Conservation (phyloP, 441 rosid species). For the Euphorbia celastroides region DNA sequence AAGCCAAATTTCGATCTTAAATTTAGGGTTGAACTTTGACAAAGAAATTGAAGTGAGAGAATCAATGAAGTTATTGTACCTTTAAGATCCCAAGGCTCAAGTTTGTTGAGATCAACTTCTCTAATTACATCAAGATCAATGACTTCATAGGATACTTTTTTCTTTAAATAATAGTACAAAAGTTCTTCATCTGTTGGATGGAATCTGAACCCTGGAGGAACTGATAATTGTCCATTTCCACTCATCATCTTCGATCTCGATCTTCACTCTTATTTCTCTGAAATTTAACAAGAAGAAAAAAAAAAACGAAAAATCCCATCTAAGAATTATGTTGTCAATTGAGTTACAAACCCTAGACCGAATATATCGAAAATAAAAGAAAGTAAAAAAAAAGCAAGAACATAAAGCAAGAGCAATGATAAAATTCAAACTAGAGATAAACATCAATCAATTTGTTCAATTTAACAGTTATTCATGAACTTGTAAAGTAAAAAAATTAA, state of each 20-base stretch:
- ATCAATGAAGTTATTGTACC: slow-evolving; percentile 30
- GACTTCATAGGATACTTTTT: slow-evolving; percentile 75
- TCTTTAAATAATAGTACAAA: slow-evolving; percentile 83
- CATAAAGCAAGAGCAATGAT: background rate
- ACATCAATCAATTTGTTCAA: too few species aligned
- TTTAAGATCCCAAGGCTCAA: slow-evolving; percentile 98
- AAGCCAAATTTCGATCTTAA: background rate
- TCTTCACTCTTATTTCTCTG: background rate
- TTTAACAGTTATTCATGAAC: too few species aligned
- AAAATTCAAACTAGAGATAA: background rate
- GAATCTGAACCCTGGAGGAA: slow-evolving; percentile 88
- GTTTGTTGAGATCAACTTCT: slow-evolving; percentile 96
- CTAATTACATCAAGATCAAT: slow-evolving; percentile 92
- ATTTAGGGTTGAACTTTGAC: slow-evolving; percentile 3
- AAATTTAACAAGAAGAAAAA: background rate
- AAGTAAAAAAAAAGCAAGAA: background rate
- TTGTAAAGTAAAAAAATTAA: too few species aligned
- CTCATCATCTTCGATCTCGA: slow-evolving; percentile 33
- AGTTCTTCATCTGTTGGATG: slow-evolving; percentile 88
- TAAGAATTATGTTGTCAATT: background rate
- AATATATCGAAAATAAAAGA: background rate
- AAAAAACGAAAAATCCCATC: background rate
- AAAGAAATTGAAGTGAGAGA: background rate
- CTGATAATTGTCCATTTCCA: slow-evolving; percentile 79
- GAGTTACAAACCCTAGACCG: background rate